Evolutionary conservation across 164 flowering plant genomes (phyloP).

Genomic region (Nymphaea colorata): DNA sequence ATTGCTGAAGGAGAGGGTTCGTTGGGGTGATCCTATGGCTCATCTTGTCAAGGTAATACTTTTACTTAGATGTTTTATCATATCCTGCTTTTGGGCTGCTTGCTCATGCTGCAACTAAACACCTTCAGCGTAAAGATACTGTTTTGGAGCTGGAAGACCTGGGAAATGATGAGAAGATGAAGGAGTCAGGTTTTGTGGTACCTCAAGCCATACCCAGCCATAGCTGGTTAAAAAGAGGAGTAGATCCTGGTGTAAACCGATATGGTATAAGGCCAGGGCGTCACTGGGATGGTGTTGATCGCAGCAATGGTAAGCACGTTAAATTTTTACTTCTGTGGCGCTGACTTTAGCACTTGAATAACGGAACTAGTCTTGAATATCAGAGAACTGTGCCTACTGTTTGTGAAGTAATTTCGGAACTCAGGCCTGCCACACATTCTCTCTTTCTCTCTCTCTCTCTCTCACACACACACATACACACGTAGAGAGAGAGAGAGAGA

Average conservation of each 20-base stretch:
- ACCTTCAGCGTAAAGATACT: conserved; percentile 39
- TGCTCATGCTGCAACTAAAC: not conserved
- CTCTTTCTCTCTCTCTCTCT: too few relatives aligned
- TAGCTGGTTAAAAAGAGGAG: conserved; percentile 81
- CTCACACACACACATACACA: too few relatives aligned
- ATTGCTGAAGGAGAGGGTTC: conserved; percentile 64
- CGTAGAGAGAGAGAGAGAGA: too few relatives aligned
- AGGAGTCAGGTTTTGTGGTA: conserved; percentile 76
- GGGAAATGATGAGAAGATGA: conserved; percentile 81
- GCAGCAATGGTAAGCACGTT: conserved; percentile 60
- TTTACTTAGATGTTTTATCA: not conserved
- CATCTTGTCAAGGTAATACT: conserved; percentile 57
- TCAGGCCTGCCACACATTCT: too few relatives aligned
- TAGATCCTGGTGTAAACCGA: conserved; percentile 72
- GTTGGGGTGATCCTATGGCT: conserved; percentile 99
- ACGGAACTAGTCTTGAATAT: too few relatives aligned
- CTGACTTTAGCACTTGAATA: too few relatives aligned
- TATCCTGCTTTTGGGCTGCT: not conserved
- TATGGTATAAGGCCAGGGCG: conserved; percentile 72
- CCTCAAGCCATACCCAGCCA: conserved; percentile 87
- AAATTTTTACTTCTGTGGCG: too few relatives aligned
- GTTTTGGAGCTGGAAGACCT: conserved; percentile 40
- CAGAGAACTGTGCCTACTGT: too few relatives aligned
- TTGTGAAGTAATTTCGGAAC: too few relatives aligned
- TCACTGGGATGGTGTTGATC: conserved; percentile 98